Base-by-base conservation (phyloP, 192 early-diverging fungal genomes). In the Backusella westeae region DNA sequence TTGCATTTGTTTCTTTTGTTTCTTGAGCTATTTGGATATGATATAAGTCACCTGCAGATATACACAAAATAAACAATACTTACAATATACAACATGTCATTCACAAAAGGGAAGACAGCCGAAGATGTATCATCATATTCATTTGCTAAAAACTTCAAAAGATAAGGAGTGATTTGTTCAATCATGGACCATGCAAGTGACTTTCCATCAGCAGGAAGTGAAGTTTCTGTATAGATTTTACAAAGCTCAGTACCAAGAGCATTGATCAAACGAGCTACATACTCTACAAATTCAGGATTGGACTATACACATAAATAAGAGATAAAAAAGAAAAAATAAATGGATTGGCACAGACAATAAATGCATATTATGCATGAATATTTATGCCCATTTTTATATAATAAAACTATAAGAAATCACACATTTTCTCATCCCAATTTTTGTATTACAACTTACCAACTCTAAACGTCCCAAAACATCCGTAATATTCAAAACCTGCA, bases 101-200 rank as follows among this genome's bases (percentile, higher is more conserved):
- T 90, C 67, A 96, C 84, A 75, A 93, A 96, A 34, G 88, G 85
- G 75, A 96, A 95, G 15, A 95, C 88, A 6, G 91, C 84, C 34
- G 89, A 88, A 6, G 92, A 89, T 6, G 91, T 92, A 67, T 98
- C 94, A 80, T 96, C 93, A 74, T 92, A 91, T 74, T 96, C 93
- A 78, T 94, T 87, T 0, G 88, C 89, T 38, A 98, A 78, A 72
- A 94, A 93, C 69, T 89, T 87, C n/a, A 97, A 83, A 34, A 96
- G 85, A 76, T 90, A 89, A 38, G 93, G 93, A 42, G 95, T 87
- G 32, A 96, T 83, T 36, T 89, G 84, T 73, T 94, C 92, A 63
- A 98, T 86, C 77, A 93, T 85, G 12, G 78, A 81, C 71, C 89
- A 87, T 21, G 94, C 86, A 3, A 87, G 83, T 21, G 86, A 76